Conservation (phyloP, 1,139 yeast genomes). For the Yamadazyma dushanensis region DNA sequence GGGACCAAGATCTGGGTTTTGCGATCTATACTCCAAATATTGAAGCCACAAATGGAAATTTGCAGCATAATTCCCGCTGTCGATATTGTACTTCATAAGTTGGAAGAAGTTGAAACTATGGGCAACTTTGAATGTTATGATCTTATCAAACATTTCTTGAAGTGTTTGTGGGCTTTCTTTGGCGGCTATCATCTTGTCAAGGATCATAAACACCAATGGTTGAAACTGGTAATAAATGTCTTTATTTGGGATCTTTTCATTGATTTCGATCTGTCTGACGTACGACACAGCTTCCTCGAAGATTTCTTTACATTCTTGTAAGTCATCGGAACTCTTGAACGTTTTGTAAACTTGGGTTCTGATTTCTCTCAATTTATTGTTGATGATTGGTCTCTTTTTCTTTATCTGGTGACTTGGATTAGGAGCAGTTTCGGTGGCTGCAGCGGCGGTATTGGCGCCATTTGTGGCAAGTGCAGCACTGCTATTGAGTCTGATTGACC, state of each 20-base stretch:
- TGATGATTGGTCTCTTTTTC: slow-evolving; percentile 4
- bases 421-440: slow-evolving; percentile 1
- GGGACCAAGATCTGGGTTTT: background rate
- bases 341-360: slow-evolving; percentile 31
- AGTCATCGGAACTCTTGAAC: slow-evolving; percentile 20
- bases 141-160: slow-evolving; percentile 28
- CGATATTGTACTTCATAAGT: slow-evolving; percentile 24
- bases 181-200: slow-evolving; percentile 21
- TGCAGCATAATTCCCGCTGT: slow-evolving; percentile 21
- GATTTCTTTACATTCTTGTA: slow-evolving; percentile 36
- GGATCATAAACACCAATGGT: slow-evolving; percentile 24
- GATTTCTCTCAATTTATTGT: slow-evolving; percentile 36
- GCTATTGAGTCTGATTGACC: slow-evolving; percentile 16
- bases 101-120: slow-evolving; percentile 33
- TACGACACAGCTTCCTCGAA: slow-evolving; percentile 45
- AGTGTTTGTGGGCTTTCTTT: slow-evolving; percentile 18
- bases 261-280: slow-evolving; percentile 36
- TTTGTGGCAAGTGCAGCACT: too few species aligned
- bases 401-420: background rate
- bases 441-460: slow-evolving; percentile 6
- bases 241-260: slow-evolving; percentile 30
- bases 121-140: slow-evolving; percentile 30
- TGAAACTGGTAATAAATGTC: slow-evolving; percentile 28
- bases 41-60: slow-evolving; percentile 37
- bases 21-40: slow-evolving; percentile 27